Base-by-base conservation (phyloP, 1,284 basidiomycete genomes). In the Ganoderma meredithae region DNA sequence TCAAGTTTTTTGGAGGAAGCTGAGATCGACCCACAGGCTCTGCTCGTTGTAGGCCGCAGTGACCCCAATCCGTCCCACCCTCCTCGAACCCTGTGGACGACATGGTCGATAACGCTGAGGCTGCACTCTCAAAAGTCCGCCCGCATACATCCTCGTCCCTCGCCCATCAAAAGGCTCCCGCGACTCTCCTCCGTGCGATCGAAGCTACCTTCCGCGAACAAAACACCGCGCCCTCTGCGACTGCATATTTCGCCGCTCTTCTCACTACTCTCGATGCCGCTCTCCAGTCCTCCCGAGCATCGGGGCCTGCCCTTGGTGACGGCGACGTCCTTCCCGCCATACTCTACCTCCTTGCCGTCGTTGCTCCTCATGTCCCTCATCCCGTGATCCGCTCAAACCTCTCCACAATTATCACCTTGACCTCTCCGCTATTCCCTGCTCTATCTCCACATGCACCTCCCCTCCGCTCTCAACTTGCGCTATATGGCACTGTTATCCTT, bases 211-310 rank as follows among this genome's bases (percentile, higher is more conserved):
- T 99, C 74, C 83, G 87, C 64, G 93, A 96, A 73, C 93, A 95
- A 72, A 86, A 86, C 70, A 83, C 89, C n/a, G 86, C 92, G 65
- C 81, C 81, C 47, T 88, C 89, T 6, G 84, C 95, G 12, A 95
- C 95, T 1, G 95, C 95, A 47, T 97, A 98, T 84, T 96, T 96
- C 81, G 91, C 95, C 25, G 91, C 93, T 0, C 84, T 98, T 65
- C 83, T 95, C 59, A 94, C 94, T 5, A 92, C 93, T 4, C 84
- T 96, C 39, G 91, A 94, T 75, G 88, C 90, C 67, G 89, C 90
- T 4, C 78, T 94, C 36, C 89, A 90, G 76, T 89, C 89, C 71
- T 85, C 88, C 62, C 75, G 76, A 8, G 71, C 79, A 7, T 76
- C 78, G 1, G 85, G 88, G 40, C 77, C 85, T 55, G 82, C 86